Evolutionary conservation across 768 basidiomycete species (phyloP), one percentile per base, ranked within the genome.

Genomic region (Pisolithus microcarpus): DNA sequence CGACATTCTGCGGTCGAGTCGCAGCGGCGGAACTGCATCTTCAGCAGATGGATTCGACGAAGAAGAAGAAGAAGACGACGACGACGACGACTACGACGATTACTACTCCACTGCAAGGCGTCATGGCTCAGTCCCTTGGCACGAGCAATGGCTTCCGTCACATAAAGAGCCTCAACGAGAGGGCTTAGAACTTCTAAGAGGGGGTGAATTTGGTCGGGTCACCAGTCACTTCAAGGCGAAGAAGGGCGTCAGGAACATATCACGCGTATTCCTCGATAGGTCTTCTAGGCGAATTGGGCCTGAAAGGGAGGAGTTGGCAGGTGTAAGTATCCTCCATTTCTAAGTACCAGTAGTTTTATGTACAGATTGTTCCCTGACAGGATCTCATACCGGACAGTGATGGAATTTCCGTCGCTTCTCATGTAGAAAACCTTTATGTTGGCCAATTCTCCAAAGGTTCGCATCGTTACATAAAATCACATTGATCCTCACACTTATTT

Each of bases 361-460:
- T 30, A 34, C 37, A 42, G 49, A 55, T 38, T 55, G 50, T 26
- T 24, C 42, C 42, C 37, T 7, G 15, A 10, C 56, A 94, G 88
- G 74, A 78, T 46, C 68, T 89, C 30, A 65, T 92, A 9, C 91
- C 91, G 0, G 94, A 92, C 56, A 76, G 83, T 9, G 78, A 79
- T 58, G 91, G 91, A 15, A 85, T 85, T 4, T 80, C 87, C 3
- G 90, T 94, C 0, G 85, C 87, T 2, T 73, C 75, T 37, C 86
- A 87, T 60, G 71, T 71, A 7, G 70, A 80, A 24, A 92, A 91
- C 54, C 79, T 90, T 37, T 95, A 95, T 62, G 85, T 81, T 5
- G 92, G 87, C 0, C 90, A 91, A 64, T 94, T 81, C 65, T 91
- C 88, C 10, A 75, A 75, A 59, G 85, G 87, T 86, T 53, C 49